phyloP scores from a whole-genome alignment of 768 basidiomycete species.

The Russula sp. region DNA sequence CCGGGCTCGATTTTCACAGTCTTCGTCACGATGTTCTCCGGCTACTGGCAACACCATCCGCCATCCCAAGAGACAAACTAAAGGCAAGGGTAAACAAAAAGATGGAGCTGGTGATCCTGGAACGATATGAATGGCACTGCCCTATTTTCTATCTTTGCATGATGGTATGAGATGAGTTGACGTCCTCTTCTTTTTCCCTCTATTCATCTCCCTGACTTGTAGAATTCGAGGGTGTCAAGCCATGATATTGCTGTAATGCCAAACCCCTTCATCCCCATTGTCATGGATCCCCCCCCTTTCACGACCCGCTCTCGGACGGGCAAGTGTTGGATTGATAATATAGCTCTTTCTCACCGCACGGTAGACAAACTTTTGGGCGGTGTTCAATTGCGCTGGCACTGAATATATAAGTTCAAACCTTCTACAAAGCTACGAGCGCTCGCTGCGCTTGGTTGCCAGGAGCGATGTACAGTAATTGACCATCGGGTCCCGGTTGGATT shows the following conservation, averaged over 20 bases:
- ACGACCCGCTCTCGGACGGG: background rate
- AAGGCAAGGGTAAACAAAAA: constrained; percentile 29
- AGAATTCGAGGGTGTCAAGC: background rate
- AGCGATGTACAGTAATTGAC: constrained; percentile 1
- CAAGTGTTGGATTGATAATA: constrained; percentile 11
- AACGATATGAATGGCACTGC: constrained; percentile 29
- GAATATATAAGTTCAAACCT: background rate
- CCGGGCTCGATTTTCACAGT: background rate
- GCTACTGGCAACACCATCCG: too few relatives aligned
- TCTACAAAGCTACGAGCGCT: background rate
- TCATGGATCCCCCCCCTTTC: background rate
- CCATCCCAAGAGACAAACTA: constrained; percentile 13
- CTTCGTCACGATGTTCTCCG: constrained; percentile 6
- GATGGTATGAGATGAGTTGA: constrained; percentile 17
- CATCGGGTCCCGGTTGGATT: background rate
- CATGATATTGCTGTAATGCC: constrained; percentile 9
- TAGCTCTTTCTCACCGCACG: constrained; percentile 19
- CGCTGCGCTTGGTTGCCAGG: background rate
- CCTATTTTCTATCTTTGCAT: constrained; percentile 29
- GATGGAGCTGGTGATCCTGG: constrained; percentile 19
- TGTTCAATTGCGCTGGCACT: background rate
- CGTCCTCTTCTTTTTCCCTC: background rate
- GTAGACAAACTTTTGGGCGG: background rate
- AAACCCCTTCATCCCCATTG: background rate
- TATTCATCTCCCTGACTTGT: background rate